Percentiles rank a stretch among this genome's conserved stretches.
Evolutionary conservation across 1,139 yeast species (phyloP).

Genomic region (Scheffersomyces titani): DNA sequence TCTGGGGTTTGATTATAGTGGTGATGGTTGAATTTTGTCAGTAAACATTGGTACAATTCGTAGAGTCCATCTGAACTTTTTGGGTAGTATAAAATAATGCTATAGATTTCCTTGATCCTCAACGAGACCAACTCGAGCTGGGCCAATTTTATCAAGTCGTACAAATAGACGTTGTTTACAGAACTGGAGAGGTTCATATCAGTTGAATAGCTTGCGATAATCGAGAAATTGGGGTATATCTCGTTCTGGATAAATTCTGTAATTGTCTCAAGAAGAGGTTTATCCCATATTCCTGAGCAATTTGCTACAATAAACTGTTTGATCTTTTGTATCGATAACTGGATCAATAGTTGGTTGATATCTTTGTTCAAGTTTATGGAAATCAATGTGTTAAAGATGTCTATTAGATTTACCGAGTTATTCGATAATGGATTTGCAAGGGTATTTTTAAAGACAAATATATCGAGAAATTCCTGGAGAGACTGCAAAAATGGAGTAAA

Average conservation of each 20-base stretch:
- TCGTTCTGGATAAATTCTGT: slow-evolving; percentile 39
- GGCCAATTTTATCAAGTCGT: slow-evolving; percentile 40
- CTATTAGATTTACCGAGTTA: slow-evolving; percentile 9
- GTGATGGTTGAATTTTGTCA: slow-evolving; percentile 20
- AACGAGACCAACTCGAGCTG: slow-evolving; percentile 49
- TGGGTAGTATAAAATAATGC: slow-evolving; percentile 63
- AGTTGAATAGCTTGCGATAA: slow-evolving; percentile 21
- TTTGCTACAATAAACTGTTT: slow-evolving; percentile 31
- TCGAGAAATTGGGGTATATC: slow-evolving; percentile 40
- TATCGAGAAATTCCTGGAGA: slow-evolving; percentile 9
- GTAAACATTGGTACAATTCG: slow-evolving; percentile 60
- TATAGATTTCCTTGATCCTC: slow-evolving; percentile 65
- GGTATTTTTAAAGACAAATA: slow-evolving; percentile 5
- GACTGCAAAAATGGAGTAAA: slow-evolving; percentile 4
- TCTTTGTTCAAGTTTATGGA: slow-evolving; percentile 34
- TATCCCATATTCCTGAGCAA: slow-evolving; percentile 44
- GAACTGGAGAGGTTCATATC: slow-evolving; percentile 14
- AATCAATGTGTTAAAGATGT: slow-evolving; percentile 18
- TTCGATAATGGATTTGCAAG: not conserved
- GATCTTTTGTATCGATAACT: slow-evolving; percentile 43
- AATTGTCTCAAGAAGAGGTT: slow-evolving; percentile 37
- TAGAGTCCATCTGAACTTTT: slow-evolving; percentile 56
- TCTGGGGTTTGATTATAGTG: slow-evolving; percentile 7
- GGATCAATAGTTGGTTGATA: slow-evolving; percentile 40
- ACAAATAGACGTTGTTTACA: slow-evolving; percentile 18